phyloP scores from a whole-genome alignment of 2,329 filamentous ascomycete species.

The Hypoxylon sp. region DNA sequence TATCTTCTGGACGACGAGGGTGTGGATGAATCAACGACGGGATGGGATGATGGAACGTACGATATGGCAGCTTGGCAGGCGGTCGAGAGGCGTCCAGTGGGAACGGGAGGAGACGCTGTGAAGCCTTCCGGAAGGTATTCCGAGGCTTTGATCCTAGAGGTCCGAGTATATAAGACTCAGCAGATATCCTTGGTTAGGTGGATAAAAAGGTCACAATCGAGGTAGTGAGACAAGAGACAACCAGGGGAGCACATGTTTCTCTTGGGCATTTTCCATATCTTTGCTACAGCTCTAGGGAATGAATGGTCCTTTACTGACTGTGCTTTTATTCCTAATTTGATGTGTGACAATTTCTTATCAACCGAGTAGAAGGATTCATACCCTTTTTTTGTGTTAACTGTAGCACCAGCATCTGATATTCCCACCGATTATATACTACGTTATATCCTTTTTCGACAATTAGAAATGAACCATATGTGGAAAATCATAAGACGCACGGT shows the following conservation, averaged over 20 bases:
- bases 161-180: constrained; percentile 7
- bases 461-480: background rate
- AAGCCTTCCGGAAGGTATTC: constrained; percentile 1
- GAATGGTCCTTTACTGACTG: constrained; percentile 32
- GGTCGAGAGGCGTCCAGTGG: constrained; percentile 17
- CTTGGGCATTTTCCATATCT: constrained; percentile 18
- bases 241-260: constrained; percentile 17
- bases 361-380: background rate
- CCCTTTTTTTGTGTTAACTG: background rate
- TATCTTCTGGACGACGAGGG: constrained; percentile 25
- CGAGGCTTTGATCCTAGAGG: constrained; percentile 13
- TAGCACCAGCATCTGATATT: no score
- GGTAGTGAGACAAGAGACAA: background rate
- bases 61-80: constrained; percentile 15
- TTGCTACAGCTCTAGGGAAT: constrained; percentile 27
- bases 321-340: background rate
- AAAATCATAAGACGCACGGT: background rate
- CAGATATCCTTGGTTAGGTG: constrained; percentile 23
- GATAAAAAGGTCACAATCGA: constrained; percentile 9
- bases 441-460: background rate
- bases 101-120: constrained; percentile 3
- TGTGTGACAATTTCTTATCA: background rate
- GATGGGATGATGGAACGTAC: constrained; percentile 41
- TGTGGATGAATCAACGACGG: constrained; percentile 36
- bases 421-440: background rate